phyloP scores from a whole-genome alignment of 1,284 basidiomycete species.

The Exobasidium cylindrosporum region DNA sequence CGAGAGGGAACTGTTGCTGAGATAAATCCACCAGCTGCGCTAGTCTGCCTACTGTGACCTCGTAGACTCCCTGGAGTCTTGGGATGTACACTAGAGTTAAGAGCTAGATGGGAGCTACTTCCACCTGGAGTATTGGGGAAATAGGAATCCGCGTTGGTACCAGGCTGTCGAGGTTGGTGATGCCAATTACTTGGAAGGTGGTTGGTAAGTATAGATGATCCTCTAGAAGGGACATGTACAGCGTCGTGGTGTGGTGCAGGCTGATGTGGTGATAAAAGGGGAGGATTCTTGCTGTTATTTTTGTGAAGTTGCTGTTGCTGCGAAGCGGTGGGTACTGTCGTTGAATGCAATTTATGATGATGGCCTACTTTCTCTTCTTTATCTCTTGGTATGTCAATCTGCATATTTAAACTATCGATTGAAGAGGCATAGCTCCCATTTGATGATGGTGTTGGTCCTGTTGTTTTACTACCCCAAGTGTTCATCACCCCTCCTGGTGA shows the following conservation, averaged over 20 bases:
- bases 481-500: conserved; percentile 12
- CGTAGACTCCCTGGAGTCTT: conserved; percentile 26
- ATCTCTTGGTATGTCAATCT: neutral
- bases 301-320: conserved; percentile 16
- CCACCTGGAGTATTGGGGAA: conserved; percentile 22
- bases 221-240: conserved; percentile 22
- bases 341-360: conserved; percentile 20
- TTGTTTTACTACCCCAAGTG: neutral
- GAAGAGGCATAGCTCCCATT: neutral
- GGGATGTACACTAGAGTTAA: conserved; percentile 10
- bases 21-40: conserved; percentile 16
- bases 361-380: conserved; percentile 6
- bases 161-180: conserved; percentile 37
- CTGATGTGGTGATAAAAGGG: neutral
- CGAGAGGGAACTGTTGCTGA: conserved; percentile 6
- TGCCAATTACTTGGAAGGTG: conserved; percentile 22
- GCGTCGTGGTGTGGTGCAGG: conserved; percentile 16
- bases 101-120: neutral
- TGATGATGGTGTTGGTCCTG: neutral
- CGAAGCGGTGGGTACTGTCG: neutral
- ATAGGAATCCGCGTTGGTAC: conserved; percentile 33
- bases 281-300: conserved; percentile 4
- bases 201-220: conserved; percentile 12
- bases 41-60: conserved; percentile 24
- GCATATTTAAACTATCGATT: neutral